phyloP scores from a whole-genome alignment of 2,329 filamentous ascomycete genomes.

The Aspergillus awamori region DNA sequence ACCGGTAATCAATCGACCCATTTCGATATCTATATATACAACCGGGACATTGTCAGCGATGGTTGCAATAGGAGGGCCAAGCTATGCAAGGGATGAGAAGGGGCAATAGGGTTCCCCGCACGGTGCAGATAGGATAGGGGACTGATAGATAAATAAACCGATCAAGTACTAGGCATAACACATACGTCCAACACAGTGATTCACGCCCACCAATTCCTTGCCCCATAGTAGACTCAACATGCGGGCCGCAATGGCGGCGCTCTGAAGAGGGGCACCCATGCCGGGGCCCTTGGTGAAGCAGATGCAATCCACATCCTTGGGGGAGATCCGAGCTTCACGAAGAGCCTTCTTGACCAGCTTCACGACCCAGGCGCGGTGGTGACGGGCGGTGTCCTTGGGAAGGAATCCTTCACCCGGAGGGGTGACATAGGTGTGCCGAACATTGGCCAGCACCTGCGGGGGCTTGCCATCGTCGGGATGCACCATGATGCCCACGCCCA shows the following conservation, averaged over 20 bases:
- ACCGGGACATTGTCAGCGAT: slow-evolving; percentile 5
- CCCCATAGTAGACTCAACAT: slow-evolving; percentile 82
- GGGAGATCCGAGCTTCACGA: slow-evolving; percentile 63
- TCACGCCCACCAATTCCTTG: slow-evolving; percentile 89
- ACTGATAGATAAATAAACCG: neutral
- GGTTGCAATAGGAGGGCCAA: neutral
- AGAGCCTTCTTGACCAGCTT: slow-evolving; percentile 79
- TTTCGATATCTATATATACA: slow-evolving; percentile 73
- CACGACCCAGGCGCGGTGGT: slow-evolving; percentile 86
- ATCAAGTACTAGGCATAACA: slow-evolving; percentile 4
- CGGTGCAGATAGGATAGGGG: neutral
- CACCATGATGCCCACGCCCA: slow-evolving; percentile 88
- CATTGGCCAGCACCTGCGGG: slow-evolving; percentile 80
- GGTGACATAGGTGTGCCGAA: slow-evolving; percentile 89
- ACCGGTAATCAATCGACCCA: slow-evolving; percentile 91
- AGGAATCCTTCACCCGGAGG: slow-evolving; percentile 93
- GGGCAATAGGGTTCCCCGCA: neutral
- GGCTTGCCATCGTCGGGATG: slow-evolving; percentile 62
- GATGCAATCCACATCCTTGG: slow-evolving; percentile 79
- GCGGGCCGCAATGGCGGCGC: slow-evolving; percentile 82
- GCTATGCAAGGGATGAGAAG: neutral
- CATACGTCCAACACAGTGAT: slow-evolving; percentile 89
- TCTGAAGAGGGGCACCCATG: slow-evolving; percentile 91
- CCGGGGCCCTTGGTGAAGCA: slow-evolving; percentile 96
- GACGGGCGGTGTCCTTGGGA: slow-evolving; percentile 91